Conservation (phyloP, 257 asterid species). For the Dorcoceras hygrometricum region DNA sequence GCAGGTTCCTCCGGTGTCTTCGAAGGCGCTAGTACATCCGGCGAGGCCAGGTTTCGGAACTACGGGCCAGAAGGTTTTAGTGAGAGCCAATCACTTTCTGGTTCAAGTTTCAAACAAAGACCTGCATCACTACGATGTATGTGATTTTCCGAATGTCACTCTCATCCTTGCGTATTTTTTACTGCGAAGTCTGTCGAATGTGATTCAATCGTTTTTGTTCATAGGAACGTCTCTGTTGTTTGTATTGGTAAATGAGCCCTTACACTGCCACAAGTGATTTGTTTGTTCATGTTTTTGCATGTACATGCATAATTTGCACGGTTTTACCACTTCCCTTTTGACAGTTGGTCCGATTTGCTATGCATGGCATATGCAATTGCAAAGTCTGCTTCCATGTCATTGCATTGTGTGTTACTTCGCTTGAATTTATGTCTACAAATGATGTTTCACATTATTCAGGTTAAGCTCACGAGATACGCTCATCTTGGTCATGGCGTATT, state of each 20-base stretch:
- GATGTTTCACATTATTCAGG: too few relatives aligned
- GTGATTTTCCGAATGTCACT: constrained; percentile 7
- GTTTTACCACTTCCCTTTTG: neutral
- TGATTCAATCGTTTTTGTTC: too few relatives aligned
- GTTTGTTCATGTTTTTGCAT: neutral
- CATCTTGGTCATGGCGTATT: neutral
- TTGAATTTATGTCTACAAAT: too few relatives aligned
- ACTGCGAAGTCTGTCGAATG: neutral
- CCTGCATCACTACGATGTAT: constrained; percentile 68
- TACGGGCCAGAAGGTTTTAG: constrained; percentile 24
- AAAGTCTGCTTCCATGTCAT: too few relatives aligned
- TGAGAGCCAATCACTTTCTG: constrained; percentile 70
- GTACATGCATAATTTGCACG: neutral
- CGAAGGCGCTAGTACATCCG: constrained; percentile 45
- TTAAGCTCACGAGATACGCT: neutral
- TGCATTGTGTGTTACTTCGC: too few relatives aligned
- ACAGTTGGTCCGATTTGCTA: neutral
- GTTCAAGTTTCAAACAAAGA: constrained; percentile 54
- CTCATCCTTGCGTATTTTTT: neutral
- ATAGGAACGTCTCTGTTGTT: neutral
- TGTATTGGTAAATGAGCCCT: neutral
- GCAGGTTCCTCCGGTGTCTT: constrained; percentile 46
- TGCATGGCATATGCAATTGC: neutral
- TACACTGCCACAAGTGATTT: neutral
- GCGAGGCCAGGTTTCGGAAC: constrained; percentile 55